These are phyloP conservation scores for Pseudohalonectria lignicola DNA, from an alignment of 2,329 filamentous ascomycete genomes.

Conservation along the genomic window DNA sequence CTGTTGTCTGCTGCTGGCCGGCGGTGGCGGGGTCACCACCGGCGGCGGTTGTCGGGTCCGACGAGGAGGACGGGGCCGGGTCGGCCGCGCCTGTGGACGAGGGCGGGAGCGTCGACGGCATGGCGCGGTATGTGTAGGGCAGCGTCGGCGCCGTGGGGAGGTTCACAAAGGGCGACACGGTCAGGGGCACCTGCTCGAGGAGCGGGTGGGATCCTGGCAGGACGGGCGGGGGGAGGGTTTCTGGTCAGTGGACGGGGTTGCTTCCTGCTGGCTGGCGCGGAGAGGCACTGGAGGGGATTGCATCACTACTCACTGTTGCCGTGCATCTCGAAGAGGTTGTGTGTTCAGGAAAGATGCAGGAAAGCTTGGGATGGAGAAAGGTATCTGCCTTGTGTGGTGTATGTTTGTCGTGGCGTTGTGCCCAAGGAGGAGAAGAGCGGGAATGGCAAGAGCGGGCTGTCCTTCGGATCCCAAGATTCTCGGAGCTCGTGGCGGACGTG, in stretches of 20 bases:
- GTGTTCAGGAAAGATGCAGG: too few species aligned
- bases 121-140: slow-evolving; percentile 87
- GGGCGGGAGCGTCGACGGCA: slow-evolving; percentile 76
- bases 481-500: too few species aligned
- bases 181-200: slow-evolving; percentile 84
- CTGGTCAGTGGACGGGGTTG: neutral
- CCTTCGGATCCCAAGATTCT: too few species aligned
- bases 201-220: slow-evolving; percentile 76
- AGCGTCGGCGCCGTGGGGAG: slow-evolving; percentile 84
- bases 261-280: too few species aligned
- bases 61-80: slow-evolving; percentile 19
- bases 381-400: too few species aligned
- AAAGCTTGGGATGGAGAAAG: too few species aligned
- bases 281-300: too few species aligned
- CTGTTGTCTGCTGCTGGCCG: neutral
- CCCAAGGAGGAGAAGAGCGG: too few species aligned
- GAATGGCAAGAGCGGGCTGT: too few species aligned
- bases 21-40: slow-evolving; percentile 2
- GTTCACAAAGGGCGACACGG: slow-evolving; percentile 87
- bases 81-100: slow-evolving; percentile 46
- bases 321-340: slow-evolving; percentile 23
- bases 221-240: slow-evolving; percentile 6
- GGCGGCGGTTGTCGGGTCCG: neutral
- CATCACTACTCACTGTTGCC: slow-evolving; percentile 25
- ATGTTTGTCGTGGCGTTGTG: too few species aligned